Conservation (phyloP, 164 flowering plant genomes). For the Kalanchoe fedtschenkoi region DNA sequence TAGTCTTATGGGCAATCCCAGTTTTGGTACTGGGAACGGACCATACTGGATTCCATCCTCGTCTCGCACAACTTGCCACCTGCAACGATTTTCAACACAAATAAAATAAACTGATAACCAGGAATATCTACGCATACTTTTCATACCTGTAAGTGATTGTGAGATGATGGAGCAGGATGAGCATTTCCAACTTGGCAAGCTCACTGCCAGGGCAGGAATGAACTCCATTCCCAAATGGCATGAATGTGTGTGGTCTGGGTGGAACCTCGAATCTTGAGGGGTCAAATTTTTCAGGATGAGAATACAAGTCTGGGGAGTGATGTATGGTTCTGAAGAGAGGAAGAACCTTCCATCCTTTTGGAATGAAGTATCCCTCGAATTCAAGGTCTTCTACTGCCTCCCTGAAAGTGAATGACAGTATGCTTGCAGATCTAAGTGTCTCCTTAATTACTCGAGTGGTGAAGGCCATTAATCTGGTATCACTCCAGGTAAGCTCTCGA, state of each 20-base stretch:
- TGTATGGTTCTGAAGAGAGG: conserved; percentile 91
- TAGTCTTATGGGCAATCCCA: conserved; percentile 51
- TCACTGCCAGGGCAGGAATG: conserved; percentile 94
- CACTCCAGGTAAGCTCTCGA: conserved; percentile 63
- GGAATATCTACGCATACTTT: not conserved
- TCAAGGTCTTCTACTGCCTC: conserved; percentile 87
- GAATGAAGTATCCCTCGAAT: conserved; percentile 68
- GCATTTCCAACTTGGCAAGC: conserved; percentile 83
- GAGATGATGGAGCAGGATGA: conserved; percentile 70
- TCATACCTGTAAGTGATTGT: conserved; percentile 52
- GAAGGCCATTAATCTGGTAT: conserved; percentile 60
- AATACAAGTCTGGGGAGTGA: conserved; percentile 59
- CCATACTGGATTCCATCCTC: conserved; percentile 63
- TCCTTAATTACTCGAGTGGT: conserved; percentile 66
- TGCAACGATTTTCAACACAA: conserved; percentile 20
- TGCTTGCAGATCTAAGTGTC: conserved; percentile 59
- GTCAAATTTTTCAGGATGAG: conserved; percentile 73
- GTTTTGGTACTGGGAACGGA: conserved; percentile 80
- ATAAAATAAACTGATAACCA: not conserved
- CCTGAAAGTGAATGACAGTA: conserved; percentile 79
- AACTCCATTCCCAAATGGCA: conserved; percentile 85
- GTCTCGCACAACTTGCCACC: conserved; percentile 58
- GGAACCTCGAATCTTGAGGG: conserved; percentile 95
- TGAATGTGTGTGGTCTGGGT: conserved; percentile 62
- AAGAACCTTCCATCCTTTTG: conserved; percentile 93